phyloP scores from a whole-genome alignment of 2,329 filamentous ascomycete genomes.

The Raffaelea albimanens region DNA sequence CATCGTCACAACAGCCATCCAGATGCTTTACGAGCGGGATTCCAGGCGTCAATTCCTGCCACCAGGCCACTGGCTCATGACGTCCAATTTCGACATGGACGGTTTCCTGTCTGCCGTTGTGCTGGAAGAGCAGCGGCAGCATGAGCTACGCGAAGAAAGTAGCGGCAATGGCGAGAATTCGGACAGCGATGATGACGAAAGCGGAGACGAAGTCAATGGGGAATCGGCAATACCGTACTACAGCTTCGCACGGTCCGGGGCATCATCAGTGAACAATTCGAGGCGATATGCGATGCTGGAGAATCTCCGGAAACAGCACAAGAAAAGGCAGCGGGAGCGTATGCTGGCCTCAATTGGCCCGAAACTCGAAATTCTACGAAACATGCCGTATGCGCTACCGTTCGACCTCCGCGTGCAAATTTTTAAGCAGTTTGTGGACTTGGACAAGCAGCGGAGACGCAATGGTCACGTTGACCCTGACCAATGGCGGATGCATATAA shows the following conservation, averaged over 20 bases:
- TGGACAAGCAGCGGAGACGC: conserved; percentile 68
- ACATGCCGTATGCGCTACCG: conserved; percentile 95
- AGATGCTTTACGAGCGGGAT: conserved; percentile 87
- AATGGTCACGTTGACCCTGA: conserved; percentile 63
- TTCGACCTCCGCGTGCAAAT: conserved; percentile 87
- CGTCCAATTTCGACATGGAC: conserved; percentile 74
- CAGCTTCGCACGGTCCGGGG: conserved; percentile 36
- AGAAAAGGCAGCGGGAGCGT: conserved; percentile 57
- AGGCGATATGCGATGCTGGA: conserved; percentile 58
- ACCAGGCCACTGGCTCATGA: conserved; percentile 90
- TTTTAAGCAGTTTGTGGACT: conserved; percentile 81
- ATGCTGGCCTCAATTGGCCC: conserved; percentile 73
- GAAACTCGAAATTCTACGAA: conserved; percentile 79
- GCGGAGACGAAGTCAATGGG: conserved; percentile 20
- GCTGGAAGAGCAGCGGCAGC: conserved; percentile 72
- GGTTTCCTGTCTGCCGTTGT: conserved; percentile 82
- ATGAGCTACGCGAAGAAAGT: conserved; percentile 54
- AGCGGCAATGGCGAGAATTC: conserved; percentile 42
- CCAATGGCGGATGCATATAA: conserved; percentile 57
- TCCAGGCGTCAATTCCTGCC: conserved; percentile 80
- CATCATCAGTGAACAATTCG: conserved; percentile 25
- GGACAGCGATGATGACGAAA: conserved; percentile 27
- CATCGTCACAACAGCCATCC: conserved; percentile 70
- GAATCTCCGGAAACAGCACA: conserved; percentile 52
- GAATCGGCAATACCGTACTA: conserved; percentile 2